Base-by-base conservation (phyloP, 2,329 filamentous ascomycete species). In the Penicillium sp. region DNA sequence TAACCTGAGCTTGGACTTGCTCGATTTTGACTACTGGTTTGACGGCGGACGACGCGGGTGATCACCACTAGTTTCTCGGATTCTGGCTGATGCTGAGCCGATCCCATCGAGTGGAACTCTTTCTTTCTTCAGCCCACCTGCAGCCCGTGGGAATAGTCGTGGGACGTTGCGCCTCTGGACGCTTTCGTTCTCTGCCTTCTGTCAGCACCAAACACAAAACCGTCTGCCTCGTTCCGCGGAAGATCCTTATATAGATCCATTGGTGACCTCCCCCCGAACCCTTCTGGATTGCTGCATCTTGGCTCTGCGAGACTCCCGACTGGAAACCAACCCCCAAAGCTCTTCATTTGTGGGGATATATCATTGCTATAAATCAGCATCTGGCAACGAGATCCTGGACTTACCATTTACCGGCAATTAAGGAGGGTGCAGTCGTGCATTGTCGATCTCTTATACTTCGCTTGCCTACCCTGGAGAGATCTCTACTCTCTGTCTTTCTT, bases 41-140 rank as follows among this genome's bases (percentile, higher is more conserved):
- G 22, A 43, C 52, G 40, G 40, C 28, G 40, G 26, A 46, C 53
- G 53, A 55, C 40, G 53, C 53, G 53, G 53, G 40, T 55, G 53
- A 55, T 55, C 40, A 55, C 28, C 43, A 37, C 43, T 35, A 45
- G 42, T 46, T 30, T 26, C 52, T 37, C 37, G 25, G 52, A 43
- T n/a, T 33, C 22, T 43, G 25, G 52, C 26, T 33, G 16, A 19
- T 42, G 19, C 25, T 40, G 51, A 26, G 40, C 16, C 25, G 25
- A 30, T 28, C 45, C 26, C 25, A 28, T 48, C 45, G 26, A 45
- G 19, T 45, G 42, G 25, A 28, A 11, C 25, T 40, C 37, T 53
- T 28, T 42, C 1, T 38, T 38, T 55, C 30, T 45, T 45, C 38
- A 55, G 42, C 52, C 51, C 33, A 53, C 33, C 37, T 40, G 33